phyloP scores from a whole-genome alignment of 257 asterid genomes.

The Thymus quinquecostatus region DNA sequence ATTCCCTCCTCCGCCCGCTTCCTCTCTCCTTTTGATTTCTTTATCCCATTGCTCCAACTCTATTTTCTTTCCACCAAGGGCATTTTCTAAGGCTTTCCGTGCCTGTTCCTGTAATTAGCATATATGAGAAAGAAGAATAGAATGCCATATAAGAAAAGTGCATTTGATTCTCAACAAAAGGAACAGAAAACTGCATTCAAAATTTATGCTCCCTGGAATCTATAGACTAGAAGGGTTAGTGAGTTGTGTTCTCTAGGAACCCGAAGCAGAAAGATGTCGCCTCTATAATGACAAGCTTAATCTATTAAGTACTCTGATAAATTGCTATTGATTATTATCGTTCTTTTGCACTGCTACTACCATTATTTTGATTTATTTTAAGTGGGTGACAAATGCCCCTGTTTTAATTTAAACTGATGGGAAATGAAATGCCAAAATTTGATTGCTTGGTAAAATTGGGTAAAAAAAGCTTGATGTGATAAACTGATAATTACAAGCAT shows the following conservation, averaged over 20 bases:
- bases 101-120: constrained; percentile 75
- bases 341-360: background rate
- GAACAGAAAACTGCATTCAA: constrained; percentile 2
- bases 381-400: background rate
- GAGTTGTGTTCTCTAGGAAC: background rate
- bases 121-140: constrained; percentile 12
- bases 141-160: background rate
- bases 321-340: background rate
- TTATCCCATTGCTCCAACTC: constrained; percentile 92
- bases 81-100: constrained; percentile 87
- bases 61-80: constrained; percentile 79
- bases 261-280: background rate
- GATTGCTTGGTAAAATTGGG: no score
- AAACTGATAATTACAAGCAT: background rate
- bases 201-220: constrained; percentile 8
- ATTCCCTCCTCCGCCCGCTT: constrained; percentile 78
- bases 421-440: background rate
- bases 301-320: background rate
- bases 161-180: background rate
- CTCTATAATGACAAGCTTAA: background rate
- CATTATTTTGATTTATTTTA: background rate
- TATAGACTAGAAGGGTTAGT: background rate
- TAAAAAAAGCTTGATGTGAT: background rate
- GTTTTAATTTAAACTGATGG: background rate
- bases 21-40: constrained; percentile 84